A percentile compares a stretch with the other conserved stretches of the same genome.
phyloP scores from a whole-genome alignment of 192 early-diverging fungal species.

The Mortierella claussenii region DNA sequence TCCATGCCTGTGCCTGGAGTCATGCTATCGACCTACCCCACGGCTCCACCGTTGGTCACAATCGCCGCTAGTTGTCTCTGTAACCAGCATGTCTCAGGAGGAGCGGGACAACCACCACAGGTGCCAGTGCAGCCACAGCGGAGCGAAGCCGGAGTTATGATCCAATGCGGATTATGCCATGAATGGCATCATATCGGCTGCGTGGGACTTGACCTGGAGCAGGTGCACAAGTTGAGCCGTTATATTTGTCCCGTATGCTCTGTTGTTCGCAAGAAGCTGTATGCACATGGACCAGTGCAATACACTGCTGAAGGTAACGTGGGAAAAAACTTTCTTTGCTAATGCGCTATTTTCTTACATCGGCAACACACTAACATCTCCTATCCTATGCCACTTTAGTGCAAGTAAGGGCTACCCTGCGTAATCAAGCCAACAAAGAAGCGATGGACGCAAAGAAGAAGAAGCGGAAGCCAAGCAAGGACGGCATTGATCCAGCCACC shows the following conservation, averaged over 20 bases:
- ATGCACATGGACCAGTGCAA: constrained; percentile 10
- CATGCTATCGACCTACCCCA: constrained; percentile 19
- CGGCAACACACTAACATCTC: background rate
- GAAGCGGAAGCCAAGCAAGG: constrained; percentile 32
- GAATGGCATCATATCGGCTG: constrained; percentile 76
- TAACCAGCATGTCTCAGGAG: background rate
- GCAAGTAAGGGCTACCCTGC: constrained; percentile 10
- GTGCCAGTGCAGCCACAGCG: background rate
- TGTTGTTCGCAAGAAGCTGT: constrained; percentile 26
- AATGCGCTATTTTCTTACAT: background rate
- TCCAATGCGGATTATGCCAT: constrained; percentile 71
- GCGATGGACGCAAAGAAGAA: constrained; percentile 23
- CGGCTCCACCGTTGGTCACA: constrained; percentile 19
- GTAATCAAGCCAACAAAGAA: constrained; percentile 13
- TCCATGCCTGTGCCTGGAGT: constrained; percentile 19
- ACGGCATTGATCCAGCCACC: constrained; percentile 4
- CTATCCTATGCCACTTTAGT: constrained; percentile 5
- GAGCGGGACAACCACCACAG: background rate
- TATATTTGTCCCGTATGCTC: constrained; percentile 72
- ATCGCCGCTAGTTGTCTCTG: constrained; percentile 23
- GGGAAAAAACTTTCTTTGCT: background rate
- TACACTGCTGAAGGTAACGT: constrained; percentile 31
- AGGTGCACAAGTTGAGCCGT: constrained; percentile 54
- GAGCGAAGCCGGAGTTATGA: constrained; percentile 57
- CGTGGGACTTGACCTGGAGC: constrained; percentile 56